Evolutionary conservation across 352 stramenopile genomes (phyloP).

Genomic region (Globisporangium parvum): DNA sequence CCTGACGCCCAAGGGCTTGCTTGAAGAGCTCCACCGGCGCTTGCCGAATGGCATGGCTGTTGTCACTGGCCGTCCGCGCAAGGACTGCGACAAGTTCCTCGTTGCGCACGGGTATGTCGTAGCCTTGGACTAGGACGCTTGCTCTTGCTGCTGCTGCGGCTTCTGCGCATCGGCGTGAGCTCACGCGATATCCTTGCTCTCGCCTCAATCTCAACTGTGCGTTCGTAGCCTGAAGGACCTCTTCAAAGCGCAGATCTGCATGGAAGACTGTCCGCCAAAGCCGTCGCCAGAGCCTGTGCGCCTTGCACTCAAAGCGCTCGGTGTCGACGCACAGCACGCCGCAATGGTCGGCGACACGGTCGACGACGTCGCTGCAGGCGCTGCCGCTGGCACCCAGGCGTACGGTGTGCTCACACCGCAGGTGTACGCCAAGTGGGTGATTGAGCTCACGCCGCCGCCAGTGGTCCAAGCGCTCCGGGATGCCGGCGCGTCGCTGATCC

Average conservation of each 20-base stretch:
- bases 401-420: conserved; percentile 88
- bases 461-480: conserved; percentile 48
- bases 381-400: conserved; percentile 55
- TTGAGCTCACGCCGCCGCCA: conserved; percentile 45
- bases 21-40: conserved; percentile 76
- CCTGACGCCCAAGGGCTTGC: conserved; percentile 81
- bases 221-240: conserved; percentile 63
- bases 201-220: background rate
- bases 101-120: conserved; percentile 48
- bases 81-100: conserved; percentile 94
- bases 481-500: conserved; percentile 52
- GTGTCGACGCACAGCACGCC: conserved; percentile 58
- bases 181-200: background rate
- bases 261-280: conserved; percentile 95
- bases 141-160: too few relatives aligned
- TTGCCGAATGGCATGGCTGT: conserved; percentile 86
- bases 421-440: conserved; percentile 65
- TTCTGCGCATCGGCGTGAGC: background rate
- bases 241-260: conserved; percentile 91
- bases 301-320: conserved; percentile 82
- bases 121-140: too few relatives aligned
- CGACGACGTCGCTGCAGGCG: conserved; percentile 91
- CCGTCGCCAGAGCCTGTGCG: conserved; percentile 89
- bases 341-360: conserved; percentile 96
- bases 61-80: conserved; percentile 90